Base-by-base conservation (phyloP, 345 rosid species). In the Salix koriyanagi region DNA sequence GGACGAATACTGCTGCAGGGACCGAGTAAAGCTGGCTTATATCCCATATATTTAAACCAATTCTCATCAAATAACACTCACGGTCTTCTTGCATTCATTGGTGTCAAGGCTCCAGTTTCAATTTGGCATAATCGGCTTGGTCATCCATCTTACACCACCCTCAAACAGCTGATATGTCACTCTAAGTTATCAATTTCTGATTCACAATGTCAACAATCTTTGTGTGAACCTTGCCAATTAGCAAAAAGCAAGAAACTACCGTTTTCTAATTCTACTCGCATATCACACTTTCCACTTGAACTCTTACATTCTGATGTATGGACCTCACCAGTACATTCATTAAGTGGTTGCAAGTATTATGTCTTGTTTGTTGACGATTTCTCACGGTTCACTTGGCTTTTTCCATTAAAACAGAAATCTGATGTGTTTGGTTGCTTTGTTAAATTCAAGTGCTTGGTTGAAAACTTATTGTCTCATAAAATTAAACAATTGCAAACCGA, bases 251-350 rank as follows among this genome's bases (percentile, higher is more conserved):
- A 50, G 5, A 50, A 50, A 6, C 56, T 50, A 0, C 21, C n/a
- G 0, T 50, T 50, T 50, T 5, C 0, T 5, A 50, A 5, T 18
- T 18, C 8, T 6, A 50, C 2, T 6, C n/a, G 56, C 0, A 2
- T 50, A 18, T 50, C 3, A 0, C 2, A 50, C 6, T 50, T 18
- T 18, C n/a, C 56, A 4, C 9, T 50, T 18, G n/a, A 50, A 6
- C 7, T 50, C 30, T 2, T 65, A 26, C 67, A 65, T 1, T 65
- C n/a, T 12, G 11, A 65, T 65, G 39, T 65, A 10, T 65, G 9
- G 67, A 16, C 36, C 0, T 32, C 39, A 28, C 9, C 1, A 10
- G 34, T 25, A 7, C 3, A 1, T 0, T 28, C 9, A 30, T 4
- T 32, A 28, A 28, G 30, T 65, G 39, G 67, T 0, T 28, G n/a